These are phyloP conservation scores for Myotisia sp. DNA, from an alignment of 2,329 filamentous ascomycete genomes.

Conservation along the genomic window DNA sequence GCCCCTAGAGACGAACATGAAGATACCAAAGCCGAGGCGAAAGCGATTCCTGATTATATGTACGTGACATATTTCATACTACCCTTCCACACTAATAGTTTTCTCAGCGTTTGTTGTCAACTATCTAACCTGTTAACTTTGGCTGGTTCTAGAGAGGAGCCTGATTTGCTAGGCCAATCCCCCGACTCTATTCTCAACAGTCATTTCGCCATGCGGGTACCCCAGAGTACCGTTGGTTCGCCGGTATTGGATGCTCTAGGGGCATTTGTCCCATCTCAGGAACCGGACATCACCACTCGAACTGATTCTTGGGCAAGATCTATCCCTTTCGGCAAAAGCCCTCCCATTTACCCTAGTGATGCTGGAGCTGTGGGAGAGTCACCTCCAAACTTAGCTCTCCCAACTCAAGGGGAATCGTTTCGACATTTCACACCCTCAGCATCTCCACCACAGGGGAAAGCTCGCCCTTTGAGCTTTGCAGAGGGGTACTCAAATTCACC, in stretches of 20 bases:
- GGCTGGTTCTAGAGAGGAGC: background rate
- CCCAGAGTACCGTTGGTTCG: constrained; percentile 19
- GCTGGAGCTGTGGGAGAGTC: constrained; percentile 24
- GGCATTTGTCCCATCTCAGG: constrained; percentile 18
- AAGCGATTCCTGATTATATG: constrained; percentile 22
- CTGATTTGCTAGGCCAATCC: background rate
- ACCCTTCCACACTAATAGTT: too few relatives aligned
- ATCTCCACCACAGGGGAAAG: constrained; percentile 27
- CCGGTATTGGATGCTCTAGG: constrained; percentile 28
- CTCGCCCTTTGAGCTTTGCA: constrained; percentile 31
- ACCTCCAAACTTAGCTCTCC: constrained; percentile 27
- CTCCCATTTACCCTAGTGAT: constrained; percentile 26
- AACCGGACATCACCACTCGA: constrained; percentile 23
- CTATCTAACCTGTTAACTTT: too few relatives aligned
- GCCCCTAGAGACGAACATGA: constrained; percentile 25
- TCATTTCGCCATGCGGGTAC: constrained; percentile 11
- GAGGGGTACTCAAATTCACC: constrained; percentile 25
- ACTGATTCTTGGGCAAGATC: constrained; percentile 33
- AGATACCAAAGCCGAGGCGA: constrained; percentile 19
- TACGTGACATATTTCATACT: constrained; percentile 18
- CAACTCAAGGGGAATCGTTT: constrained; percentile 27
- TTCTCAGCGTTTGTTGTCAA: too few relatives aligned
- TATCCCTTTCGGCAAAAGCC: constrained; percentile 32
- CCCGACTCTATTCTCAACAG: too few relatives aligned
- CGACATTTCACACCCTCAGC: constrained; percentile 28